These are phyloP conservation scores for Moesziomyces sp. DNA, from an alignment of 1,284 basidiomycete species.

Conservation along the genomic window DNA sequence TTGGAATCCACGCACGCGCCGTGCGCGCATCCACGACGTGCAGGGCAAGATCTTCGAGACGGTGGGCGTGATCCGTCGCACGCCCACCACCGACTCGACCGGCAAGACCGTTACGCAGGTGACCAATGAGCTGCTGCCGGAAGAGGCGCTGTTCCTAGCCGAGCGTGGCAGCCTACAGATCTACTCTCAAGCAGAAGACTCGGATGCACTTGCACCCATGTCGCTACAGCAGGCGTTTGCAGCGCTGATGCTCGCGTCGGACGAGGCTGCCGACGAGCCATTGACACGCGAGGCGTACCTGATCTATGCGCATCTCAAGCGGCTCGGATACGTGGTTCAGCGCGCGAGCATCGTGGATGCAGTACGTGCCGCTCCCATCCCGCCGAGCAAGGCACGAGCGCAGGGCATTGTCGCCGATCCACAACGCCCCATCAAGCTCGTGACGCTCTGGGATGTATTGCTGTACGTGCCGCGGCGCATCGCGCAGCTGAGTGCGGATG, in stretches of 20 bases:
- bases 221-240: conserved; percentile 88
- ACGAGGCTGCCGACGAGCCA: conserved; percentile 74
- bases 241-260: conserved; percentile 74
- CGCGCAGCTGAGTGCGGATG: conserved; percentile 32
- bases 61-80: conserved; percentile 49
- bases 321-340: conserved; percentile 88
- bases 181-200: conserved; percentile 39
- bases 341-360: conserved; percentile 70
- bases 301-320: conserved; percentile 89
- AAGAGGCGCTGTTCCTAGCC: conserved; percentile 90
- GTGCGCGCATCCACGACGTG: conserved; percentile 55
- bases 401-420: conserved; percentile 49
- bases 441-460: conserved; percentile 48
- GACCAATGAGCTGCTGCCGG: conserved; percentile 81
- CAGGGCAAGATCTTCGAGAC: conserved; percentile 59
- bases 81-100: conserved; percentile 1
- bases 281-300: conserved; percentile 83
- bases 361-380: conserved; percentile 31
- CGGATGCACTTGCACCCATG: conserved; percentile 74
- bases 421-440: conserved; percentile 43
- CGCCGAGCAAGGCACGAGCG: conserved; percentile 1
- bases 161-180: conserved; percentile 71
- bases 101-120: conserved; percentile 23
- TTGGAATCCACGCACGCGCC: conserved; percentile 48
- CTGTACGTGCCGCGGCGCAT: conserved; percentile 45